Percentiles rank a stretch among this genome's conserved stretches.
Conservation (phyloP, 805 yeast genomes). For the Yamadazyma takamatsuzukensis region DNA sequence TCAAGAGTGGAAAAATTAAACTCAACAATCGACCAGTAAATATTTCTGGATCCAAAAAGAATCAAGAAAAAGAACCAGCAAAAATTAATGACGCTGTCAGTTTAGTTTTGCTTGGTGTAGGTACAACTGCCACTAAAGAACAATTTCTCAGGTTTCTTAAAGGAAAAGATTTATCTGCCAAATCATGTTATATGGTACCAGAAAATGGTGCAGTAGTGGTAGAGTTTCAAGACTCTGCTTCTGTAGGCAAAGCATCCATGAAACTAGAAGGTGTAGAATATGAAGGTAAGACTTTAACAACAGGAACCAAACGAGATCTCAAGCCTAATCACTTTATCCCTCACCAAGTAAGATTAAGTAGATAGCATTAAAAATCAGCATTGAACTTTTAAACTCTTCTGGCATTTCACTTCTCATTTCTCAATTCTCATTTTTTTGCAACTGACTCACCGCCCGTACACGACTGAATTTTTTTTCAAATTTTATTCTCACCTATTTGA, state of each 20-base stretch:
- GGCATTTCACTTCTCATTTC: no score
- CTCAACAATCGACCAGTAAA: constrained; percentile 46
- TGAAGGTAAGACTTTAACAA: constrained; percentile 3
- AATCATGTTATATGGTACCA: constrained; percentile 10
- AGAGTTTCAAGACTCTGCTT: constrained; percentile 4
- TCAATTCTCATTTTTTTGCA: no score
- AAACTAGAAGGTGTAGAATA: constrained; percentile 3
- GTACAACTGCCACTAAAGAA: constrained; percentile 11
- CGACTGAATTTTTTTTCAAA: no score
- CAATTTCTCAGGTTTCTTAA: constrained; percentile 30
- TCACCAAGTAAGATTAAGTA: no score
- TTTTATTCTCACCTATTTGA: constrained; percentile 4
- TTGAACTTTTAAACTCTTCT: no score
- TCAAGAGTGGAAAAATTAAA: constrained; percentile 35
- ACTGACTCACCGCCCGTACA: no score
- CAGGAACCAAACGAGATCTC: constrained; percentile 4
- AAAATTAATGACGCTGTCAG: constrained; percentile 14
- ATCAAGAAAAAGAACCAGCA: neutral
- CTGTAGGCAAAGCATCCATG: constrained; percentile 10
- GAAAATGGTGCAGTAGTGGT: constrained; percentile 13
- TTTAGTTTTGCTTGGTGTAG: constrained; percentile 7
- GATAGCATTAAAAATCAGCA: no score
- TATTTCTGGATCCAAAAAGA: constrained; percentile 30
- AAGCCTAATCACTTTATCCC: no score
- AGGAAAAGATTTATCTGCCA: constrained; percentile 1